Base-by-base conservation (phyloP, 192 early-diverging fungal genomes). In the Backusella tarrabulga region DNA sequence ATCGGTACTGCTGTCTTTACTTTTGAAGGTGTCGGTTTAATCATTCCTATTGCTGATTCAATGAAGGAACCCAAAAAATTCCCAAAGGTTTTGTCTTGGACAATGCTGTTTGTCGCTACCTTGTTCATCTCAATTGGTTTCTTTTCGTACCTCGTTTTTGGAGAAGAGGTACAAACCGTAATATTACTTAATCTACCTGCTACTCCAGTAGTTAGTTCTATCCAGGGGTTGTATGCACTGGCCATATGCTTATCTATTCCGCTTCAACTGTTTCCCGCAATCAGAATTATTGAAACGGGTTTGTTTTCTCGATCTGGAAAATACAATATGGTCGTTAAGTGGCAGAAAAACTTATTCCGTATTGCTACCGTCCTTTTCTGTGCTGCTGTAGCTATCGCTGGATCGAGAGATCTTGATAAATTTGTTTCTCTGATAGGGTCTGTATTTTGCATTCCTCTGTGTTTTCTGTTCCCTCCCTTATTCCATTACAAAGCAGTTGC, bases 1-100 rank as follows among this genome's bases (percentile, higher is more conserved):
- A 89, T 98, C 66, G 97, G 97, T 46, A 98, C 97, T 7, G 95
- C 95, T 32, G 93, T 95, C 60, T 98, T 95, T 83, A 92, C 95
- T 9, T 98, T 93, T 82, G 97, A 98, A 84, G 97, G 97, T 41
- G 95, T 98, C 74, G 95, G 95, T 23, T 42, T 77, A 26, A 68
- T 80, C 4, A 88, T 88, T 40, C 88, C 88, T 26, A 85, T 89
- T 71, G 82, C 85, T 1, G 83, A 87, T 67, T 84, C 87, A 14
- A 89, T 89, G 88, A 88, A 81, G 52, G 85, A 89, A n/a, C 86
- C 87, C n/a, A 75, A 88, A 69, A 83, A 88, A 36, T 88, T 89
- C 69, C 85, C 87, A 36, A 80, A 72, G 4, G 88, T 89, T 1
- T 77, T 89, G 14, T 76, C 78, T 14, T 71, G 82, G 8, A 85